Conservation (phyloP, 176 grass and related monocot species). For the Bonia amplexicaulis region DNA sequence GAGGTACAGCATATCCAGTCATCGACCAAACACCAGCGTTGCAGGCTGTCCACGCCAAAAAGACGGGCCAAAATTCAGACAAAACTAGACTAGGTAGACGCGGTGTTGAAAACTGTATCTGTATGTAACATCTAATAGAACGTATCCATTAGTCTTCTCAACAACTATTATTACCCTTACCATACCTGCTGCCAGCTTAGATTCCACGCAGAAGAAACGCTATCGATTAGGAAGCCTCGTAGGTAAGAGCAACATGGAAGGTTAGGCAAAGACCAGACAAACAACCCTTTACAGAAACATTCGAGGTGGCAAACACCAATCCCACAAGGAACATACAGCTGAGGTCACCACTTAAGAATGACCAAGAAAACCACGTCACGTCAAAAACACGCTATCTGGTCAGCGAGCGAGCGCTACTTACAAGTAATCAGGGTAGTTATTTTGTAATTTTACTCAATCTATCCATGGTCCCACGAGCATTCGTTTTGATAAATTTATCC, state of each 20-base stretch:
- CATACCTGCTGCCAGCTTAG: not conserved
- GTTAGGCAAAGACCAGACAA: not conserved
- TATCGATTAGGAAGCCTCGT: not conserved
- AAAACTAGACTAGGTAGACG: not conserved
- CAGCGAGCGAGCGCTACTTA: not conserved
- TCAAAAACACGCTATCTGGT: not conserved
- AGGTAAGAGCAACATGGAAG: not conserved
- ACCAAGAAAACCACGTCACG: not conserved
- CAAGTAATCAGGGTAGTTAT: too few relatives aligned
- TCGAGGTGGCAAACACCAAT: not conserved
- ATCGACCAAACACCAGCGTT: not conserved
- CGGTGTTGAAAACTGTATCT: not conserved
- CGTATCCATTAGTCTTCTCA: not conserved
- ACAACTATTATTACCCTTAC: not conserved
- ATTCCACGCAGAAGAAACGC: not conserved
- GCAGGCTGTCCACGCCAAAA: not conserved
- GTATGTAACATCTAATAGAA: not conserved
- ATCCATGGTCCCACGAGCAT: too few relatives aligned
- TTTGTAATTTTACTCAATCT: too few relatives aligned
- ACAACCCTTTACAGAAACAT: not conserved
- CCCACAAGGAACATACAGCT: constrained; percentile 7
- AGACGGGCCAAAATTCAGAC: not conserved
- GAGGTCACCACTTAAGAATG: not conserved
- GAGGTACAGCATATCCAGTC: not conserved
- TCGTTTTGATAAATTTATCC: too few relatives aligned